Base-by-base conservation (phyloP, 371 early-diverging fungal species). In the Zancudomyces culisetae region DNA sequence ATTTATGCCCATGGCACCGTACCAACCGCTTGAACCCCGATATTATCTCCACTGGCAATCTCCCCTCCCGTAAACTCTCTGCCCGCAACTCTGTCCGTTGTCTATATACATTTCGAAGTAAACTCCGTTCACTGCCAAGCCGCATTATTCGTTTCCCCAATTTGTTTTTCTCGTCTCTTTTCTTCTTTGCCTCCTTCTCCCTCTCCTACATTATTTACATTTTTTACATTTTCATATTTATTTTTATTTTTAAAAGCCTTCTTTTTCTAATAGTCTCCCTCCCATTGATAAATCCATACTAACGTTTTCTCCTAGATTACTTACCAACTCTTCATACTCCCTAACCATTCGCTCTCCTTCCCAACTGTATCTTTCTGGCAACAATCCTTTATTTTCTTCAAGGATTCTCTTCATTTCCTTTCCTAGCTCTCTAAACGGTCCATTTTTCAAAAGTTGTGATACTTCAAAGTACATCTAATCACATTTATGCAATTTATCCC, bases 1-100 rank as follows among this genome's bases (percentile, higher is more conserved):
- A 73, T 28, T 79, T 69, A 62, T 89, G 89, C 1, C 89, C 89
- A 49, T 75, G 76, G 55, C 84, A 70, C 27, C 75, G 71, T 19
- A 78, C 79, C 19, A 77, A 66, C 70, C 75, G 61, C 43, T 65
- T 55, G 51, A 56, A 69, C 22, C 49, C 52, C 28, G 41, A 60
- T 41, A 55, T 58, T 43, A 52, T 58, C 23, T 55, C 30, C 13
- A 46, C 21, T 54, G 66, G 54, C 49, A 52, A 40, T 27, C 53
- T 49, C 61, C 62, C 49, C 52, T 62, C 39, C 49, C 62, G 10
- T 60, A 22, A 59, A 22, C 62, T 52, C 4, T 59, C 52, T 24
- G 61, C 54, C 24, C 58, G 63, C 53, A 42, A 15, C 20, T 12
- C 23, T 21, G 8, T 13, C 13, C 58, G 60, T 41, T 48, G 53